phyloP scores from a whole-genome alignment of 1,284 basidiomycete genomes.

The Singerocomus rubriflavus region DNA sequence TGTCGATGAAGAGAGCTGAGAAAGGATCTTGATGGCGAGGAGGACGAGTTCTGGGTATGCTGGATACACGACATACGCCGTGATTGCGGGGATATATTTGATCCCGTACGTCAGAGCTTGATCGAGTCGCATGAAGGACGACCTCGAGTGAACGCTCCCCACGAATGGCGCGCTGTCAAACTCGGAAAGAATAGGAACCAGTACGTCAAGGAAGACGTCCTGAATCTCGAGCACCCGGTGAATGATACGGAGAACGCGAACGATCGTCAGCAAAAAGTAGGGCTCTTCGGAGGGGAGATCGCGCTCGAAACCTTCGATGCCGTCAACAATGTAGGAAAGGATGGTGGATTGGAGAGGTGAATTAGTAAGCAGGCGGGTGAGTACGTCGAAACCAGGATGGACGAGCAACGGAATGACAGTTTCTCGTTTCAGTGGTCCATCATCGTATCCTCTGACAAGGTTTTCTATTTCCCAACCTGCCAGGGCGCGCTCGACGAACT shows the following conservation, averaged over 20 bases:
- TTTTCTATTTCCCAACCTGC: conserved; percentile 79
- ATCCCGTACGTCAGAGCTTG: conserved; percentile 77
- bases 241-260: conserved; percentile 80
- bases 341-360: too few species aligned
- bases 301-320: conserved; percentile 74
- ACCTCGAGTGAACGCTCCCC: conserved; percentile 56
- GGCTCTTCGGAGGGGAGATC: conserved; percentile 65
- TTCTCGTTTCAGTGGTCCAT: conserved; percentile 49
- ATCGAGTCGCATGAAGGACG: conserved; percentile 73
- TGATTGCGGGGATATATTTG: conserved; percentile 80
- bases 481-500: conserved; percentile 82
- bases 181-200: conserved; percentile 77
- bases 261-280: conserved; percentile 72
- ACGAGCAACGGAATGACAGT: conserved; percentile 53
- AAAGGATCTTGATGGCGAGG: conserved; percentile 78
- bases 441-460: conserved; percentile 51
- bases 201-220: conserved; percentile 85
- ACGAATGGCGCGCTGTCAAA: conserved; percentile 54
- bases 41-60: conserved; percentile 73
- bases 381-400: conserved; percentile 39
- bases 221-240: conserved; percentile 84
- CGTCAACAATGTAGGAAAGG: conserved; percentile 71
- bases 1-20: conserved; percentile 58
- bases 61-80: conserved; percentile 75
- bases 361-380: too few species aligned